Percentiles rank a stretch among this genome's conserved stretches.
phyloP scores from a whole-genome alignment of 2,329 filamentous ascomycete species.

The Fusarium falciforme region DNA sequence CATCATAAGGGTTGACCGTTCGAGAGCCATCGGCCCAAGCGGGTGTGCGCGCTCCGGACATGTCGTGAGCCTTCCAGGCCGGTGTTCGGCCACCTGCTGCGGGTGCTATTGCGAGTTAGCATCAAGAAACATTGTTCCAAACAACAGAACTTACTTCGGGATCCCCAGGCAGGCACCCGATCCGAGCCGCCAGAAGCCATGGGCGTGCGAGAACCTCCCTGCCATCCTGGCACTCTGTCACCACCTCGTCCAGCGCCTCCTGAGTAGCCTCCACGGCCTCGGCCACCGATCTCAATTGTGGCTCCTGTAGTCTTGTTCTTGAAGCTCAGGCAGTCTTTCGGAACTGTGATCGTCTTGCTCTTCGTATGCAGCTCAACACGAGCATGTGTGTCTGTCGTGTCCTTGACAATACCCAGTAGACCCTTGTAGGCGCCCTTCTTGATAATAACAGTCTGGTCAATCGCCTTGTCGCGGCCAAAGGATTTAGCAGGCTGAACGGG shows the following conservation, averaged over 20 bases:
- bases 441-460: slow-evolving; percentile 93
- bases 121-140: background rate
- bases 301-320: slow-evolving; percentile 86
- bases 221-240: slow-evolving; percentile 66
- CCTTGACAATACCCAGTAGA: slow-evolving; percentile 93
- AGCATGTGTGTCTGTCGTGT: slow-evolving; percentile 86
- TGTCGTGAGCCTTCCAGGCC: slow-evolving; percentile 67
- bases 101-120: slow-evolving; percentile 59
- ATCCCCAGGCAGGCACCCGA: slow-evolving; percentile 82
- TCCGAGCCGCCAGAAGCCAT: slow-evolving; percentile 69
- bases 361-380: slow-evolving; percentile 95
- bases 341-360: slow-evolving; percentile 88
- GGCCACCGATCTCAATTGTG: slow-evolving; percentile 76
- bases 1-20: slow-evolving; percentile 78
- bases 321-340: slow-evolving; percentile 83
- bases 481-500: slow-evolving; percentile 74
- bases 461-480: slow-evolving; percentile 83
- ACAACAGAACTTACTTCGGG: slow-evolving; percentile 68
- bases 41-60: slow-evolving; percentile 72
- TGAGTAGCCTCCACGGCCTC: slow-evolving; percentile 57
- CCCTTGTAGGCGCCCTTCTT: slow-evolving; percentile 92
- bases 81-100: slow-evolving; percentile 70
- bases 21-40: slow-evolving; percentile 77
- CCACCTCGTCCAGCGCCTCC: slow-evolving; percentile 59
- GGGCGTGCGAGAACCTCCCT: slow-evolving; percentile 76